Conservation (phyloP, 768 basidiomycete genomes). For the Roridomyces roridus region DNA sequence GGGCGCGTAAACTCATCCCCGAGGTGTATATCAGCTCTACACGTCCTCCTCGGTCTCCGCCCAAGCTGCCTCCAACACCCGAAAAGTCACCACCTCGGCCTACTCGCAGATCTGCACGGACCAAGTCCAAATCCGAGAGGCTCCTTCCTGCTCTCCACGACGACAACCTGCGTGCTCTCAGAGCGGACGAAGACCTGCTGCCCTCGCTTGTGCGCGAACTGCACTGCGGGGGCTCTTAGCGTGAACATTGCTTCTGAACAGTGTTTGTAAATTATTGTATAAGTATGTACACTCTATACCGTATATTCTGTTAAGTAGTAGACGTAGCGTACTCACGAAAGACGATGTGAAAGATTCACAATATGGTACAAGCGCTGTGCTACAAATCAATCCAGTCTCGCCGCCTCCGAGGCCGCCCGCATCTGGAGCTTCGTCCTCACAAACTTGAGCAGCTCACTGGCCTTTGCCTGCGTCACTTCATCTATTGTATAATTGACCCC, state of each 20-base stretch:
- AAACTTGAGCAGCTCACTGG: constrained; percentile 56
- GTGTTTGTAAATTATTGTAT: constrained; percentile 17
- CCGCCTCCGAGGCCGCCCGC: constrained; percentile 17
- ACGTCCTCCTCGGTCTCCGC: background rate
- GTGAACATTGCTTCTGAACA: background rate
- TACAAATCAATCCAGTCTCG: constrained; percentile 16
- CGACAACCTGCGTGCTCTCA: background rate
- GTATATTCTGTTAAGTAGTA: constrained; percentile 1
- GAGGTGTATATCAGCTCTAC: constrained; percentile 17
- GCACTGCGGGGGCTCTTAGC: constrained; percentile 8
- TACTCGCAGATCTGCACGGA: background rate
- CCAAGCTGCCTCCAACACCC: constrained; percentile 4
- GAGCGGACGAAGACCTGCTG: background rate
- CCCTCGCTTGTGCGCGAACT: constrained; percentile 6
- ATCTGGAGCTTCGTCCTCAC: constrained; percentile 56
- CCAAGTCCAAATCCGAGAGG: background rate
- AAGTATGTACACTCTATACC: constrained; percentile 12
- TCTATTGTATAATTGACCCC: constrained; percentile 12
- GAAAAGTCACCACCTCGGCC: constrained; percentile 15
- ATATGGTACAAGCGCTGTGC: too few species aligned
- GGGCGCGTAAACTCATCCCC: constrained; percentile 4
- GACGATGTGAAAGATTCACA: too few species aligned
- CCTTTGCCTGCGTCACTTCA: constrained; percentile 39
- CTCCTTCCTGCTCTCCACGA: background rate
- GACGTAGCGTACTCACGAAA: too few species aligned